These are phyloP conservation scores for Cercospora citrullina DNA, from an alignment of 2,329 filamentous ascomycete genomes.

Conservation along the genomic window DNA sequence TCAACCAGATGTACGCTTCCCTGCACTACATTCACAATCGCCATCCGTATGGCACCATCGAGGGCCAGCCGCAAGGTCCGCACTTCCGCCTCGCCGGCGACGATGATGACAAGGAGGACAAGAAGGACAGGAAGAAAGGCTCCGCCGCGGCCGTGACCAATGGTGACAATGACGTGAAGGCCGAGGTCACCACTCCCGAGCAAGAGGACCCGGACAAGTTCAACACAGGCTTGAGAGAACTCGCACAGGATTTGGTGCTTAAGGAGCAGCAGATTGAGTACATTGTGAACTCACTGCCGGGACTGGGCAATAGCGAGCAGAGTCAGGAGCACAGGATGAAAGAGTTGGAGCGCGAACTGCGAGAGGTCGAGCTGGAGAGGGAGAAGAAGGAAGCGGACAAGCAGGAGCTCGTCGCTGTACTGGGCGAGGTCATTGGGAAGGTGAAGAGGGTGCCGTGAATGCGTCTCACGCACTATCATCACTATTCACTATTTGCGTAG, in stretches of 20 bases:
- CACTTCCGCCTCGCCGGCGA: slow-evolving; percentile 18
- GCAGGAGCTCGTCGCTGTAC: slow-evolving; percentile 44
- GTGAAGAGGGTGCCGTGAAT: slow-evolving; percentile 39
- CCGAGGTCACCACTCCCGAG: slow-evolving; percentile 50
- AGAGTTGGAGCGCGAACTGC: slow-evolving; percentile 47
- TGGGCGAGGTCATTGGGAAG: slow-evolving; percentile 51
- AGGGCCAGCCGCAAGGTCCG: slow-evolving; percentile 42
- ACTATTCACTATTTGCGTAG: background rate
- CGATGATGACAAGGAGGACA: slow-evolving; percentile 11
- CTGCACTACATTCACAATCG: slow-evolving; percentile 47
- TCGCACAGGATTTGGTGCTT: slow-evolving; percentile 72
- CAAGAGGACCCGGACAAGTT: slow-evolving; percentile 65
- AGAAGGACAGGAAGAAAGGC: slow-evolving; percentile 11
- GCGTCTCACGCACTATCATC: background rate
- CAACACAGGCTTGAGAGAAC: slow-evolving; percentile 66
- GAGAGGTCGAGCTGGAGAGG: slow-evolving; percentile 46
- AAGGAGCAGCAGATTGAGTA: slow-evolving; percentile 83
- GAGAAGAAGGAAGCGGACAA: slow-evolving; percentile 45
- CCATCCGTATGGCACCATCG: slow-evolving; percentile 45
- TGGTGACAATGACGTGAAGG: slow-evolving; percentile 17
- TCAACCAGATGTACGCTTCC: slow-evolving; percentile 51
- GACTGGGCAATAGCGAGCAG: slow-evolving; percentile 73
- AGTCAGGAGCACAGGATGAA: slow-evolving; percentile 67
- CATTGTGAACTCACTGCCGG: slow-evolving; percentile 72
- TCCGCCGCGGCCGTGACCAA: slow-evolving; percentile 15